Evolutionary conservation across 345 rosid species (phyloP).

Genomic region (Populus pruinosa): DNA sequence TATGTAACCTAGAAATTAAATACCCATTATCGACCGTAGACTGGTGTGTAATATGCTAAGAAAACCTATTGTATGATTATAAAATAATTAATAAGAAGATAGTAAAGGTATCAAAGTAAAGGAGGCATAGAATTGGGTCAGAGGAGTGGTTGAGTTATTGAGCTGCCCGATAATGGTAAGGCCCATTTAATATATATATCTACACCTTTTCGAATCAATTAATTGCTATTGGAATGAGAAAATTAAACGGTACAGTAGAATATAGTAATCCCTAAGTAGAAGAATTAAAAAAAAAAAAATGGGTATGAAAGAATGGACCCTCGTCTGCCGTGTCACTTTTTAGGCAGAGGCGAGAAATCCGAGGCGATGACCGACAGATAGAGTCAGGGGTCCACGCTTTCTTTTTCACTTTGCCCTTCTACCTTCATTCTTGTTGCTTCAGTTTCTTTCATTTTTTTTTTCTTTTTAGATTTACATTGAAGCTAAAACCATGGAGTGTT

Average conservation of each 20-base stretch:
- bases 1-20: slow-evolving; percentile 13
- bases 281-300: background rate
- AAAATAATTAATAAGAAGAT: background rate
- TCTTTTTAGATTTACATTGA: no score
- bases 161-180: slow-evolving; percentile 40
- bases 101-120: slow-evolving; percentile 60
- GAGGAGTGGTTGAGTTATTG: slow-evolving; percentile 82
- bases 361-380: slow-evolving; percentile 57
- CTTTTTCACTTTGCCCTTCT: slow-evolving; percentile 20
- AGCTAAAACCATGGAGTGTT: no score
- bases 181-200: slow-evolving; percentile 39
- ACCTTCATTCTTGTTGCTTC: background rate
- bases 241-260: background rate
- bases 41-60: background rate
- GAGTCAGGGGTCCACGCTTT: slow-evolving; percentile 43
- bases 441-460: background rate
- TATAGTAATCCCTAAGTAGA: background rate
- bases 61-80: background rate
- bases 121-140: slow-evolving; percentile 59
- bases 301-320: slow-evolving; percentile 27
- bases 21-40: slow-evolving; percentile 35
- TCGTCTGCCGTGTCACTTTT: slow-evolving; percentile 55
- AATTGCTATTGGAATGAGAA: background rate
- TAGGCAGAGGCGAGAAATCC: slow-evolving; percentile 39
- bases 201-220: slow-evolving; percentile 17